These are phyloP conservation scores for Metschnikowia colocasiae DNA, from an alignment of 805 yeast species.

Conservation along the genomic window DNA sequence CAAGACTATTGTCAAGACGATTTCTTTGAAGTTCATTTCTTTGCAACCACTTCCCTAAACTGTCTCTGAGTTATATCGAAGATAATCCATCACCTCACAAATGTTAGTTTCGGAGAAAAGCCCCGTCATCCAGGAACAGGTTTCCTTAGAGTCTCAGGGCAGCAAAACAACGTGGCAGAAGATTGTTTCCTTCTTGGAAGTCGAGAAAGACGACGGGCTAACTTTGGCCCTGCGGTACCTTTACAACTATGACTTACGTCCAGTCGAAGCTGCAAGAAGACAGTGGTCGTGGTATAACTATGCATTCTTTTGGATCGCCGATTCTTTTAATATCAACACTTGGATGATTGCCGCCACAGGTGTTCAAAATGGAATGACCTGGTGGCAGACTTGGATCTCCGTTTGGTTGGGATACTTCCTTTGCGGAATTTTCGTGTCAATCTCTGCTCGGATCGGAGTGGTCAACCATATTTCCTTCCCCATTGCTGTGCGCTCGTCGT, in stretches of 20 bases:
- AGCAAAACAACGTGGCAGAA: slow-evolving; percentile 58
- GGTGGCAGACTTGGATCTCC: slow-evolving; percentile 92
- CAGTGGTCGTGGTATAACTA: slow-evolving; percentile 85
- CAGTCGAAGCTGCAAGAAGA: slow-evolving; percentile 70
- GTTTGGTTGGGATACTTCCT: slow-evolving; percentile 81
- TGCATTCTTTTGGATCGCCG: slow-evolving; percentile 83
- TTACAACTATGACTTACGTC: slow-evolving; percentile 70
- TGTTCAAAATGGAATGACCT: slow-evolving; percentile 58
- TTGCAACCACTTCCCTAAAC: too few relatives aligned
- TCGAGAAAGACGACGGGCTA: slow-evolving; percentile 40
- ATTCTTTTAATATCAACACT: slow-evolving; percentile 83
- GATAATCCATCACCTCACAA: too few relatives aligned
- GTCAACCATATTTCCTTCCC: slow-evolving; percentile 84
- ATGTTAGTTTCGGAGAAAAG: slow-evolving; percentile 1
- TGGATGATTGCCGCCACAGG: slow-evolving; percentile 93
- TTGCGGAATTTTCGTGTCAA: slow-evolving; percentile 64
- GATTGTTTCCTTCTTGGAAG: slow-evolving; percentile 19
- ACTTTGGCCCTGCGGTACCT: slow-evolving; percentile 61
- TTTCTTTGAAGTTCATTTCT: too few relatives aligned
- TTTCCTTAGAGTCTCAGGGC: slow-evolving; percentile 29
- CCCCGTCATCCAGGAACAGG: slow-evolving; percentile 7
- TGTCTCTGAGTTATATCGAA: too few relatives aligned
- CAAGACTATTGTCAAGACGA: too few relatives aligned
- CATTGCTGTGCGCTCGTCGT: slow-evolving; percentile 72
- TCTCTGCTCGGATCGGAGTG: slow-evolving; percentile 77